phyloP scores from a whole-genome alignment of 225 moss, liverwort and hornwort genomes.

The Polytrichum formosum region DNA sequence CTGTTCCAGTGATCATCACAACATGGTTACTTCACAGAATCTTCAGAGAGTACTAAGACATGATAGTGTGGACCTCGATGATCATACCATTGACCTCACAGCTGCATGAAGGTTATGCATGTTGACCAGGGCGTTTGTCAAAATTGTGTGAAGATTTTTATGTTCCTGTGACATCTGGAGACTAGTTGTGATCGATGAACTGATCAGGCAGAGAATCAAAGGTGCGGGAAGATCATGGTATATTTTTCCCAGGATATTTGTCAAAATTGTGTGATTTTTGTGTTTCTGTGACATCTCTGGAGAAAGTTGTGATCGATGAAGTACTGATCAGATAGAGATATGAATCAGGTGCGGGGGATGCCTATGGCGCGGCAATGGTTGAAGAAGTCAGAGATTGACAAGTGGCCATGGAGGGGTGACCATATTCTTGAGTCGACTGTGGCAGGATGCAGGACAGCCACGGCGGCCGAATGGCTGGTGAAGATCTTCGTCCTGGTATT shows the following conservation, averaged over 20 bases:
- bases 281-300: not conserved
- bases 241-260: not conserved
- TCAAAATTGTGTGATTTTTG: not conserved
- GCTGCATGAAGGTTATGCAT: not conserved
- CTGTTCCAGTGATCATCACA: too few relatives aligned
- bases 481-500: slow-evolving; percentile 43
- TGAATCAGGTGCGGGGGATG: not conserved
- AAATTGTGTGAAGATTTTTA: not conserved
- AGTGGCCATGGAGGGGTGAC: slow-evolving; percentile 45
- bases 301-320: not conserved
- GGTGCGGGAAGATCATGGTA: not conserved
- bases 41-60: too few relatives aligned
- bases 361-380: not conserved
- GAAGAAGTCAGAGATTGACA: slow-evolving; percentile 38
- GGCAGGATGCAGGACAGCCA: slow-evolving; percentile 22
- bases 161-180: not conserved
- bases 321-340: not conserved
- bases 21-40: too few relatives aligned
- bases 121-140: not conserved
- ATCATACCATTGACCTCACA: too few relatives aligned
- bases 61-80: too few relatives aligned
- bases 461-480: slow-evolving; percentile 34
- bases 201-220: not conserved
- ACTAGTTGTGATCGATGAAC: not conserved
- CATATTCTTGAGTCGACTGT: slow-evolving; percentile 8